A percentile compares a stretch with the other conserved stretches of the same genome.
phyloP scores from a whole-genome alignment of 2,329 filamentous ascomycete species.

The Blumeria graminis region DNA sequence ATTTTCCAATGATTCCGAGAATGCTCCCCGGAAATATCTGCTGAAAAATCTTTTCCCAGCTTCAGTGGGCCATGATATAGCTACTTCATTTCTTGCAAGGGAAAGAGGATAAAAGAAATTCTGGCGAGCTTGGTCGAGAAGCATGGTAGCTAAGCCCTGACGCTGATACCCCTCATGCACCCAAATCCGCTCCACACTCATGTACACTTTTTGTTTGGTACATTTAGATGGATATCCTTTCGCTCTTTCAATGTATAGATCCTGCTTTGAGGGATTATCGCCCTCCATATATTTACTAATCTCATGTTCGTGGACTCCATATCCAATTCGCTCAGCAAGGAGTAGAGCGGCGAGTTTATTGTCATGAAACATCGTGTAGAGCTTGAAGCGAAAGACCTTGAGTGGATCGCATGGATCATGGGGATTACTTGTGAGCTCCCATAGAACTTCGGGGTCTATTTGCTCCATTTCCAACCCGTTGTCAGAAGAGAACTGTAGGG shows the following conservation, averaged over 20 bases:
- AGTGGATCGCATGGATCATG: constrained; percentile 1
- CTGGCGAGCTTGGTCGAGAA: constrained; percentile 29
- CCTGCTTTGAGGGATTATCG: background rate
- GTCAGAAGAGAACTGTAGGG: background rate
- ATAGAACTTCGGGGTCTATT: constrained; percentile 1
- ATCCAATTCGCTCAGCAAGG: constrained; percentile 2
- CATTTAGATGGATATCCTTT: too few relatives aligned
- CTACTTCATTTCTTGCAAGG: constrained; percentile 28
- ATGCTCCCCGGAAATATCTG: background rate
- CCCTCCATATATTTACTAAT: background rate
- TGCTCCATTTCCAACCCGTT: constrained; percentile 1
- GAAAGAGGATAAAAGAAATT: constrained; percentile 29
- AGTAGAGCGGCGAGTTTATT: constrained; percentile 2
- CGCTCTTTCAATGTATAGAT: too few relatives aligned
- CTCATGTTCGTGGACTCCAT: background rate
- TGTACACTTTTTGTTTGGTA: constrained; percentile 18
- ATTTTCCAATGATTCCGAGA: background rate
- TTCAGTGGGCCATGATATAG: constrained; percentile 42
- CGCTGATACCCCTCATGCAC: constrained; percentile 29
- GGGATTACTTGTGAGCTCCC: constrained; percentile 3
- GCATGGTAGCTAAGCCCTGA: constrained; percentile 29
- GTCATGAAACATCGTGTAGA: constrained; percentile 4
- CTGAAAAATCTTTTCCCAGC: constrained; percentile 30
- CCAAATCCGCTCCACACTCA: constrained; percentile 43
- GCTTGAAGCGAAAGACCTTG: constrained; percentile 4